Base-by-base conservation (phyloP, 768 basidiomycete species). In the Filobasidium wieringae region DNA sequence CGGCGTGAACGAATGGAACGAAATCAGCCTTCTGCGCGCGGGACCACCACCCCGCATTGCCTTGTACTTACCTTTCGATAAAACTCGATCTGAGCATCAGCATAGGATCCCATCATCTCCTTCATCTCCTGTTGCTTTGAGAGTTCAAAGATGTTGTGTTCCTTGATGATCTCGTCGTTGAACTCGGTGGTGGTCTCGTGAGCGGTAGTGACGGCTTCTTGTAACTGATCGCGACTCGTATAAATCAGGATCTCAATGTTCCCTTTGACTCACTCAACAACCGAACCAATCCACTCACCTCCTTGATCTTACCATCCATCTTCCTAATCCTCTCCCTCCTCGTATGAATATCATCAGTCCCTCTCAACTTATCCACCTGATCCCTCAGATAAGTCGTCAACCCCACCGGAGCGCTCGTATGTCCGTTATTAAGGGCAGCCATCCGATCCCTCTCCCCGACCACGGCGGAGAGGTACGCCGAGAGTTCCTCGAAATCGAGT, bases 111-210 rank as follows among this genome's bases (percentile, higher is more conserved):
- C 11, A 99, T 72, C 80, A 96, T 84, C 68, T 91, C 89, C 75
- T 93, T 95, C 93, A 97, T 95, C 76, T 99, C 95, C 50, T 84
- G 80, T 68, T 89, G 84, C 74, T 97, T 97, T 12, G 85, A 82
- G 60, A 82, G 79, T 69, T 95, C 88, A 76, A 97, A 97, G 60
- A 88, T 78, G 24, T 82, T 77, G 74, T 97, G 90, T 72, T 99
- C 95, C 49, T 85, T 80, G 26, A 97, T 75, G 14, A 91, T 93
- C 73, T 93, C 90, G 59, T 92, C 89, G 64, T 88, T 93, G 75
- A 99, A 99, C 4, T 90, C 89, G 65, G 91, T 89, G 1, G 88
- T 90, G 0, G 93, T 95, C 68, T 96, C 91, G 61, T 93, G 89
- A 0, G 92, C 88, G 14, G 86, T 87, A 3, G 86, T 85, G 17